Evolutionary conservation across 331 rosid species (phyloP), one percentile per base, ranked within the genome.

Genomic region (Rosa hybrid): DNA sequence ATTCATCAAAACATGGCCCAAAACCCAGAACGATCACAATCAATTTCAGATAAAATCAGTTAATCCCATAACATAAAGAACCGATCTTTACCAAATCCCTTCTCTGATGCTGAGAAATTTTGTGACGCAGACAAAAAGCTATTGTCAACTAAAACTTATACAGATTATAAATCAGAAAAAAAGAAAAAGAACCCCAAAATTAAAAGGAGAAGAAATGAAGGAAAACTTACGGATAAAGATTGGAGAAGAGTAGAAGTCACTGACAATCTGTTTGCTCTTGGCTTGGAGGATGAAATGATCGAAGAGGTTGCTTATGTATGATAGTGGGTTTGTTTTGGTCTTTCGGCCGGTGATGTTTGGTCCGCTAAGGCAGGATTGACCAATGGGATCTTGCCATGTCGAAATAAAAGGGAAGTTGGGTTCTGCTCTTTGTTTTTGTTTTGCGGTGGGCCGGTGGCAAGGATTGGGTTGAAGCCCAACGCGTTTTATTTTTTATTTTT

Each of bases 21-120:
- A 74, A 76, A 46, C 72, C 60, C 59, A 45, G 50, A 62, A 76
- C 21, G 42, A 76, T 12, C 68, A 10, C 60, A 62, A 62, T n/a
- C 41, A 13, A n/a, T 20, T 12, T 76, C 56, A 41, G 54, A 41
- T 23, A 3, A 41, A 41, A 41, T 7, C n/a, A n/a, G 27, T 27
- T 0, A 45, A 76, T 44, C 45, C 4, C 14, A 25, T 25, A 8
- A 45, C 27, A 46, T 39, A 44, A 42, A 8, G 42, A 75, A 59
- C 46, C 59, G 21, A 45, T 25, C 48, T 27, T 63, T 44, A 62
- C 56, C 79, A 42, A 25, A 14, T 76, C 18, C 70, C 42, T 44
- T 39, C 12, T 60, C 7, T 39, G 56, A 21, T 14, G 10, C 18
- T 44, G 45, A 76, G 3, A 9, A 57, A 23, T 6, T 42, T 21